Evolutionary conservation across 2,329 filamentous ascomycete species (phyloP).

Genomic region (Ascochyta clinopodiicola): DNA sequence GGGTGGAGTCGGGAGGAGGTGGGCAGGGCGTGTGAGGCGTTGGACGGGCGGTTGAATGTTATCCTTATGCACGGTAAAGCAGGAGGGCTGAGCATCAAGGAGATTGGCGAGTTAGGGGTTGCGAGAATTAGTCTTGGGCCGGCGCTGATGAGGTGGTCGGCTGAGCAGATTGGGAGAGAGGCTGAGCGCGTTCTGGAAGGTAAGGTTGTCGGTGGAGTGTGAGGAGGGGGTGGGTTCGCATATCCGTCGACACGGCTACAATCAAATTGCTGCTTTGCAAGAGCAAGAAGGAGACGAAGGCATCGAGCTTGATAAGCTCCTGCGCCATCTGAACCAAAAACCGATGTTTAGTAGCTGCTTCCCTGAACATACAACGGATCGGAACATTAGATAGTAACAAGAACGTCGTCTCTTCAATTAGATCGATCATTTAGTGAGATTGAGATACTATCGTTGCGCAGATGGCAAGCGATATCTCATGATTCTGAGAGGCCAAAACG

Average conservation of each 20-base stretch:
- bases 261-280: background rate
- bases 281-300: background rate
- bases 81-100: slow-evolving; percentile 29
- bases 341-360: background rate
- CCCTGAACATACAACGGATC: background rate
- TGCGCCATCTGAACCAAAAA: background rate
- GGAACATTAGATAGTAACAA: background rate
- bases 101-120: slow-evolving; percentile 41
- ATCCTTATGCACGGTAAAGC: slow-evolving; percentile 22
- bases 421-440: background rate
- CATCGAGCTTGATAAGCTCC: background rate
- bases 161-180: slow-evolving; percentile 26
- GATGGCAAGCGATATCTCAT: background rate
- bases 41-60: slow-evolving; percentile 41
- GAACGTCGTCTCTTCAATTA: background rate
- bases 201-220: background rate
- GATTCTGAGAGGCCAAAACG: background rate
- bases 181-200: slow-evolving; percentile 28
- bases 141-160: slow-evolving; percentile 29
- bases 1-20: slow-evolving; percentile 41
- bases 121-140: slow-evolving; percentile 43
- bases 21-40: slow-evolving; percentile 23
- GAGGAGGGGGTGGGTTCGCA: background rate
- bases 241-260: background rate
- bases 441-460: background rate